Conservation (phyloP, 306 rosid genomes). For the Cotoneaster glaucophyllus region DNA sequence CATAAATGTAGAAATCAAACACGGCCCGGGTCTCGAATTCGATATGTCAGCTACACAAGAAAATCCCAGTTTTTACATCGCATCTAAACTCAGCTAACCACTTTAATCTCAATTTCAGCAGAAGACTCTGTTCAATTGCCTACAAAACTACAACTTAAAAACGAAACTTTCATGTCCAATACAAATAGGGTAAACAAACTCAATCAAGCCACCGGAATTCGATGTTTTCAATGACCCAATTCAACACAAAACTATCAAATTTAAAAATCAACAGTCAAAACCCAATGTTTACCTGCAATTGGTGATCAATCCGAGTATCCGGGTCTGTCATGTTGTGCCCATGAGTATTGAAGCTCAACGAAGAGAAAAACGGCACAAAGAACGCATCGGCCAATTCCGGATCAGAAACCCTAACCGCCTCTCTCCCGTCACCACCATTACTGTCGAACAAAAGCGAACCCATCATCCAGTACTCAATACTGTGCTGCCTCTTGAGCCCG, state of each 20-base stretch:
- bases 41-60: neutral
- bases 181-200: neutral
- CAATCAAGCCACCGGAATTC: neutral
- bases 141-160: neutral
- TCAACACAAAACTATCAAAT: neutral
- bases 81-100: neutral
- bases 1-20: neutral
- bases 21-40: neutral
- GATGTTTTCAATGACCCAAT: neutral
- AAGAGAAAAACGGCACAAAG: conserved; percentile 90
- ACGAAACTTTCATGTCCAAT: neutral
- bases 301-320: conserved; percentile 60
- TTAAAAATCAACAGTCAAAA: neutral
- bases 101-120: neutral
- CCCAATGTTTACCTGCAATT: conserved; percentile 62
- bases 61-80: neutral
- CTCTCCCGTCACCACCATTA: conserved; percentile 26
- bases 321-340: conserved; percentile 93
- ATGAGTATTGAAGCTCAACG: conserved; percentile 80
- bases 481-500: conserved; percentile 83
- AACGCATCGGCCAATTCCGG: conserved; percentile 79
- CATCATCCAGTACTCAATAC: conserved; percentile 98
- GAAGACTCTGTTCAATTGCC: neutral
- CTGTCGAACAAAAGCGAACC: conserved; percentile 64
- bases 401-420: conserved; percentile 73